Percentiles rank a stretch among this genome's conserved stretches.
phyloP scores from a whole-genome alignment of 2,329 filamentous ascomycete genomes.

The Septoria petroselini region DNA sequence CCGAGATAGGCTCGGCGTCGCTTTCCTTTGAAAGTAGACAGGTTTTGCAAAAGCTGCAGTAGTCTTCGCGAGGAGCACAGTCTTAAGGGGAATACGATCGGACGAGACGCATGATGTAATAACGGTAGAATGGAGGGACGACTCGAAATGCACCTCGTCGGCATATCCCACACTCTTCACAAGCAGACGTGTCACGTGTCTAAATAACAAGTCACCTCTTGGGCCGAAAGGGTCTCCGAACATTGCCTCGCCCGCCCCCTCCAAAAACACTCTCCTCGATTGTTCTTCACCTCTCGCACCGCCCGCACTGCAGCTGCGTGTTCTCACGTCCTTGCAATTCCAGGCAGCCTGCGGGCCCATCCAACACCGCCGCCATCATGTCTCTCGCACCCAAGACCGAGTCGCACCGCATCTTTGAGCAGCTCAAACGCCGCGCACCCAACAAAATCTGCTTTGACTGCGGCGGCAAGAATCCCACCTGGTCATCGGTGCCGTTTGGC shows the following conservation, averaged over 20 bases:
- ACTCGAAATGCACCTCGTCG: too few species aligned
- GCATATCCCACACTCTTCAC: too few species aligned
- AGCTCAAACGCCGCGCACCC: conserved; percentile 87
- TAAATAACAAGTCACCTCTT: too few species aligned
- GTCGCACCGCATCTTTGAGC: conserved; percentile 96
- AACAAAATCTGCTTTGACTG: conserved; percentile 99
- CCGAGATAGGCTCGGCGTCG: conserved; percentile 14
- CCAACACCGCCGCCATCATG: conserved; percentile 42
- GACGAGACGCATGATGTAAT: background rate
- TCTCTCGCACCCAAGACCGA: conserved; percentile 80
- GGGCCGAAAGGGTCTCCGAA: too few species aligned
- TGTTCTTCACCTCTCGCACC: too few species aligned
- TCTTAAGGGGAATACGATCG: background rate
- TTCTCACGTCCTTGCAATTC: too few species aligned
- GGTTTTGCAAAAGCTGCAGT: conserved; percentile 1
- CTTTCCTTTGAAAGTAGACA: background rate
- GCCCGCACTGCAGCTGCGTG: too few species aligned
- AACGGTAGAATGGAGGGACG: too few species aligned
- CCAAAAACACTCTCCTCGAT: too few species aligned
- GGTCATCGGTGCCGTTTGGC: conserved; percentile 86
- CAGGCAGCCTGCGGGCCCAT: too few species aligned
- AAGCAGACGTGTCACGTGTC: too few species aligned
- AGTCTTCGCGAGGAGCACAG: background rate
- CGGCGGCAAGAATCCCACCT: conserved; percentile 94
- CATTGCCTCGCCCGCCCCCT: too few species aligned